Percentiles rank a stretch among this genome's conserved stretches.
Evolutionary conservation across 2,329 filamentous ascomycete genomes (phyloP).

Genomic region (Alternaria tenuissima): DNA sequence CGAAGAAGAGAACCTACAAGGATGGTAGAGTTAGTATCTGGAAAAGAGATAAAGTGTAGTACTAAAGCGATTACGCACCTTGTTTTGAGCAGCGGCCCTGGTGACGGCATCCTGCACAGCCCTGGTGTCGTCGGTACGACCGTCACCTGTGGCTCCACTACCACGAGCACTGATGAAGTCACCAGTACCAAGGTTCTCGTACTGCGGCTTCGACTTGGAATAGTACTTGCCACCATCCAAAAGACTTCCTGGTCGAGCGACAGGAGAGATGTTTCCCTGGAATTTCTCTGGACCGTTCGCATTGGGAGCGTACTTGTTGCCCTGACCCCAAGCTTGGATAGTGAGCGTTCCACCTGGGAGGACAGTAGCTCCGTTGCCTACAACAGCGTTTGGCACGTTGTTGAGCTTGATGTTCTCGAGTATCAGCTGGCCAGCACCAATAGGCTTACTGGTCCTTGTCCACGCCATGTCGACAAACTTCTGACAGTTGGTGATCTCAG

Average conservation of each 20-base stretch:
- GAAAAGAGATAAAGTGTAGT: not conserved
- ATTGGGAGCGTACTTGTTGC: slow-evolving; percentile 46
- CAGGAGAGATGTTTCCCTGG: slow-evolving; percentile 57
- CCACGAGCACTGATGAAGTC: slow-evolving; percentile 66
- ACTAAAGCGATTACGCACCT: slow-evolving; percentile 10
- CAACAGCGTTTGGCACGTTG: slow-evolving; percentile 46
- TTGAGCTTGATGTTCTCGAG: slow-evolving; percentile 62
- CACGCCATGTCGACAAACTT: slow-evolving; percentile 60
- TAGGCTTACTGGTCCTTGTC: slow-evolving; percentile 49
- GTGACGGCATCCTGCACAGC: slow-evolving; percentile 80
- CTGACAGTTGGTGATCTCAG: slow-evolving; percentile 59
- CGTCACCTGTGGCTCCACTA: slow-evolving; percentile 77
- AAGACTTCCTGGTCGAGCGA: slow-evolving; percentile 57
- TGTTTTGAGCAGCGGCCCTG: slow-evolving; percentile 63
- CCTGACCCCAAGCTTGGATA: slow-evolving; percentile 48
- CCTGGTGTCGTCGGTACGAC: slow-evolving; percentile 78
- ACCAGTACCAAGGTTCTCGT: slow-evolving; percentile 60
- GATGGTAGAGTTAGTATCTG: not conserved
- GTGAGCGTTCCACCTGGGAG: slow-evolving; percentile 46
- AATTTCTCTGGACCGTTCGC: slow-evolving; percentile 57
- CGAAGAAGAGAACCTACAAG: slow-evolving; percentile 62
- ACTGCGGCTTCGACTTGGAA: slow-evolving; percentile 61
- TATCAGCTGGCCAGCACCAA: slow-evolving; percentile 60
- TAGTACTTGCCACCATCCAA: slow-evolving; percentile 60
- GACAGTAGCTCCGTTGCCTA: slow-evolving; percentile 38